Base-by-base conservation (phyloP, 495 filamentous ascomycete species). In the Ascobolus immersus region DNA sequence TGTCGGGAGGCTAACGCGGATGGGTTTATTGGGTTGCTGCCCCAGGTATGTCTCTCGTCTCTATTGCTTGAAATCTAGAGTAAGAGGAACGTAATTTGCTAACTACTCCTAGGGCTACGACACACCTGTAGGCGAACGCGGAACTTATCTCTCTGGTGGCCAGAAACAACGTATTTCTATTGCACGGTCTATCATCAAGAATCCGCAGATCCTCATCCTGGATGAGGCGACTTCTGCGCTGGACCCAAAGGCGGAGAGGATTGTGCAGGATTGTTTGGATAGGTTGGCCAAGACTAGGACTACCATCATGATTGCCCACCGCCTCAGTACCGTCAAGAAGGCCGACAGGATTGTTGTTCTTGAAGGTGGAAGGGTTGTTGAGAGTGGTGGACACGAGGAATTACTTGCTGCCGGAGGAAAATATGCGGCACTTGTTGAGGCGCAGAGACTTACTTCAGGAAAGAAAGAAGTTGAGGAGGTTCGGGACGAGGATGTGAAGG, bases 321-420 rank as follows among this genome's bases (percentile, higher is more conserved):
- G 65, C 11, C 48, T 72, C 1, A 57, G 62, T 0, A 72, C 67
- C 0, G 50, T 71, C 33, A 59, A 57, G 38, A 64, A 62, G 27
- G 71, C 73, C 0, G 71, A 77, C 48, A 75, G 74, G 22, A 71
- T 70, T 34, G 51, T 68, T 7, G 67, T 71, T 8, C 48, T 71
- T 5, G 52, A 49, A 13, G 57, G 65, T 26, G 68, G 68, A 18
- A 55, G 53, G 21, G 37, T 56, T 21, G 21, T 63, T 2, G 84
- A 93, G 57, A 65, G 62, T 14, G 84, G 86, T 17, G 86, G 69
- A 4, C 82, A 92, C 49, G 58, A 76, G 23, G 69, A 89, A 40
- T 63, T 94, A 2, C 58, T 93, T 2, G 67, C 62, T 35, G 24
- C 38, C 26, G 35, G 31, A 7, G 43, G 51, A 3, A 26, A 21